Evolutionary conservation across 345 rosid genomes (phyloP).

Genomic region (Ceriops zippeliana): DNA sequence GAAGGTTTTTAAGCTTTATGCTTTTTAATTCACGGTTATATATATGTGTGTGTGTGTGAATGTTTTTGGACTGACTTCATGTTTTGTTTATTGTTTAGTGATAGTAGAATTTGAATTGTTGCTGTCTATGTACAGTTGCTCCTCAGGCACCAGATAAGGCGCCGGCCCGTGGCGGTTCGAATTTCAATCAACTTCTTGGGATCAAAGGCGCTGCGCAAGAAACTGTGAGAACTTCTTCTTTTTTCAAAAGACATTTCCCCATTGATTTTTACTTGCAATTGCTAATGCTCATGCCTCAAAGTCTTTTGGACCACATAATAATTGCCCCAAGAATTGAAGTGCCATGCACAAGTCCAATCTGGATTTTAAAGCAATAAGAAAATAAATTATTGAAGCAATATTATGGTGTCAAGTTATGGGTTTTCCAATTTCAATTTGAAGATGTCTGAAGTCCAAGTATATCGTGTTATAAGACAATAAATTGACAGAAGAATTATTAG

Average conservation of each 20-base stretch:
- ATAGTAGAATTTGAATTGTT: neutral
- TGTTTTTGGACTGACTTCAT: neutral
- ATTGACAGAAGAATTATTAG: slow-evolving; percentile 8
- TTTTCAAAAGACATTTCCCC: no score
- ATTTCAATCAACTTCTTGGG: slow-evolving; percentile 91
- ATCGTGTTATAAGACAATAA: neutral
- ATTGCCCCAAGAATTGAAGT: no score
- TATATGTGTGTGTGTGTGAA: no score
- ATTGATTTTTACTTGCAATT: no score
- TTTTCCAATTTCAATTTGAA: neutral
- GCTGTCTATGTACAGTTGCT: slow-evolving; percentile 39
- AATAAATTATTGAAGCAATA: neutral
- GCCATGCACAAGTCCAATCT: no score
- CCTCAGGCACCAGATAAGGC: slow-evolving; percentile 70
- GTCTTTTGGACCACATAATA: no score
- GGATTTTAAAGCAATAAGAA: no score
- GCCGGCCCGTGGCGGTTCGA: slow-evolving; percentile 64
- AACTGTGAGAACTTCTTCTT: slow-evolving; percentile 42
- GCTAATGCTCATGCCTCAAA: no score
- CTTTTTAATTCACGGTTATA: no score
- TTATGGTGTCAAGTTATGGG: neutral
- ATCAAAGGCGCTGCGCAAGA: slow-evolving; percentile 96
- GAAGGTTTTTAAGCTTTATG: slow-evolving; percentile 45
- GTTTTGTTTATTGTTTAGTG: neutral
- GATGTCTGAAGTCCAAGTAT: neutral